A percentile compares a stretch with the other conserved stretches of the same genome.
Evolutionary conservation across 805 yeast genomes (phyloP).

Genomic region (Wickerhamiella bombiphila): DNA sequence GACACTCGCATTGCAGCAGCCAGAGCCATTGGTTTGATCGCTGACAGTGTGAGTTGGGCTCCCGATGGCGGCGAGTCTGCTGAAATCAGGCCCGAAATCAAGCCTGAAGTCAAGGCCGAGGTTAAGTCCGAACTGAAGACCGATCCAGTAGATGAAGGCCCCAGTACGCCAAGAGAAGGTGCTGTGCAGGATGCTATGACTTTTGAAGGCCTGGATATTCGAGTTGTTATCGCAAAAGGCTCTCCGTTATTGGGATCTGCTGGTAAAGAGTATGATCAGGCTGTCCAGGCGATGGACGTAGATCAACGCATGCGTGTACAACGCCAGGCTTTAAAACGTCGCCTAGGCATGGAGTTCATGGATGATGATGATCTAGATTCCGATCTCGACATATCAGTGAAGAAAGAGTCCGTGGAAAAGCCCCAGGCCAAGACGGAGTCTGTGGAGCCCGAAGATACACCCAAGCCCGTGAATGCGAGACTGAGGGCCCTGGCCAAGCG

Average conservation of each 20-base stretch:
- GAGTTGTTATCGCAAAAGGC: constrained; percentile 26
- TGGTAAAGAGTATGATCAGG: constrained; percentile 33
- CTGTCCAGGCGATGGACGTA: constrained; percentile 26
- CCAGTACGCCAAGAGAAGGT: constrained; percentile 7
- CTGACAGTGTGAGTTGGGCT: constrained; percentile 71
- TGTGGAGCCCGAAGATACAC: constrained; percentile 8
- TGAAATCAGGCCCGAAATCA: neutral
- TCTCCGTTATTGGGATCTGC: constrained; percentile 49
- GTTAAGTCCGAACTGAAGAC: constrained; percentile 14
- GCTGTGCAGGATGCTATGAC: constrained; percentile 15
- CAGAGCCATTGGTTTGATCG: constrained; percentile 85
- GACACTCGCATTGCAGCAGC: constrained; percentile 94
- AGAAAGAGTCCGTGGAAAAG: constrained; percentile 7
- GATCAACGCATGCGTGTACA: constrained; percentile 37
- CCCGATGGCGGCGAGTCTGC: constrained; percentile 35
- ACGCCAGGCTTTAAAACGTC: constrained; percentile 29
- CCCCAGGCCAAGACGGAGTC: constrained; percentile 3
- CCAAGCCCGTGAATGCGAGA: constrained; percentile 33
- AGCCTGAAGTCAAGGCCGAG: constrained; percentile 11
- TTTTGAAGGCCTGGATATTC: constrained; percentile 26
- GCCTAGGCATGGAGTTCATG: constrained; percentile 31
- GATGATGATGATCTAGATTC: constrained; percentile 23
- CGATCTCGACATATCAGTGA: constrained; percentile 20
- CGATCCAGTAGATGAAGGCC: constrained; percentile 18
- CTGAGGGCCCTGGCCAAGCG: constrained; percentile 90